Percentiles rank a stretch among this genome's conserved stretches.
Conservation (phyloP, 441 rosid genomes). For the Iberis amara region DNA sequence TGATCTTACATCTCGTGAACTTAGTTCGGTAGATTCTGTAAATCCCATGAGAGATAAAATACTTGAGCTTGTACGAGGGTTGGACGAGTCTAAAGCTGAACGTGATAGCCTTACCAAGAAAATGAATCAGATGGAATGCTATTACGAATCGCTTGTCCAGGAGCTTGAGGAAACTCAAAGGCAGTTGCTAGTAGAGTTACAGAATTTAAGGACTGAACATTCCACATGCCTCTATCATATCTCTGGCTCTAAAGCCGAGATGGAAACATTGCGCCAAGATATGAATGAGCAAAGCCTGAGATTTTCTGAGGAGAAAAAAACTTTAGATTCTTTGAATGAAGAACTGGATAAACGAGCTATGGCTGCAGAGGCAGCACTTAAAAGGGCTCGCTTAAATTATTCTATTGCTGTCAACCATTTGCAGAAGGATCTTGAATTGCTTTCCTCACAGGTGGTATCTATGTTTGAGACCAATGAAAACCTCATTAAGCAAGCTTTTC, state of each 20-base stretch:
- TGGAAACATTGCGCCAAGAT: constrained; percentile 68
- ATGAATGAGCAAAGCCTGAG: constrained; percentile 59
- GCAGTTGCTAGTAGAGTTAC: constrained; percentile 83
- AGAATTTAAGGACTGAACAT: constrained; percentile 86
- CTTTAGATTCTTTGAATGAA: constrained; percentile 56
- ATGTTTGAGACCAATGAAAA: constrained; percentile 90
- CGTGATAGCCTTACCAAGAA: constrained; percentile 77
- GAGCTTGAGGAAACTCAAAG: constrained; percentile 99
- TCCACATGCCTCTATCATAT: constrained; percentile 64
- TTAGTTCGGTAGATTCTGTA: constrained; percentile 50
- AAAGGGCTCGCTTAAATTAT: constrained; percentile 92
- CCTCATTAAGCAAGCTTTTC: constrained; percentile 77
- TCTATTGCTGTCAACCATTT: constrained; percentile 91
- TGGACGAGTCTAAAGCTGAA: constrained; percentile 90
- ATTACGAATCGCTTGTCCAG: constrained; percentile 90
- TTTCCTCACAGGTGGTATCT: constrained; percentile 87
- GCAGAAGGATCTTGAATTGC: constrained; percentile 95
- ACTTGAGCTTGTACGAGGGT: constrained; percentile 77
- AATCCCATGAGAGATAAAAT: constrained; percentile 69
- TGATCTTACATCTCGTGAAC: constrained; percentile 55
- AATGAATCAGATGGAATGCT: constrained; percentile 98
- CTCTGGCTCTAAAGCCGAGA: constrained; percentile 72
- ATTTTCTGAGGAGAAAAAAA: constrained; percentile 63
- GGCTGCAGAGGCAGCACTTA: constrained; percentile 82
- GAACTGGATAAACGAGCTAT: constrained; percentile 78